Evolutionary conservation across 805 yeast genomes (phyloP).

Genomic region (Metschnikowia noctiluminum): DNA sequence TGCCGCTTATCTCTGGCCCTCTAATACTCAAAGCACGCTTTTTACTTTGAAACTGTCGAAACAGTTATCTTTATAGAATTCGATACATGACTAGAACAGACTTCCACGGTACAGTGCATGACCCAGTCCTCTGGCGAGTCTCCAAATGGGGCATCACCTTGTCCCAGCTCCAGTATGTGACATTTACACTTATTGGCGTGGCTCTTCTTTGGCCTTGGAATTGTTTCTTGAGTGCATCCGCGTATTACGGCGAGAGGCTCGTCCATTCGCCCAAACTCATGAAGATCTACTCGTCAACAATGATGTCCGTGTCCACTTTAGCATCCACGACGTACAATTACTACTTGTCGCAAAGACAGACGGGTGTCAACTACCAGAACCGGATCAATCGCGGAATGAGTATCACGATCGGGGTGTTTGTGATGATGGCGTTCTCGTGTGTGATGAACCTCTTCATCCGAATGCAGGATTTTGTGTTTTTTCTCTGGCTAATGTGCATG

Average conservation of each 20-base stretch:
- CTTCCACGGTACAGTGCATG: constrained; percentile 8
- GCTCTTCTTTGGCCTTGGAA: constrained; percentile 95
- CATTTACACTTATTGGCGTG: constrained; percentile 69
- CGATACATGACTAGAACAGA: no score
- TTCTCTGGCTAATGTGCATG: constrained; percentile 53
- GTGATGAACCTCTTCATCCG: constrained; percentile 31
- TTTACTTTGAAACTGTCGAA: no score
- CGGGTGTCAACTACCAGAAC: constrained; percentile 50
- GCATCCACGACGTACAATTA: constrained; percentile 59
- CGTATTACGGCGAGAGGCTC: constrained; percentile 68
- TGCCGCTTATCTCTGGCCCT: no score
- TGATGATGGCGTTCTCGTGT: constrained; percentile 53
- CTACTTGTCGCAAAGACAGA: constrained; percentile 63
- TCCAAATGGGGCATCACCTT: constrained; percentile 15
- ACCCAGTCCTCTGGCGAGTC: constrained; percentile 21
- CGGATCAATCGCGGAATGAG: constrained; percentile 61
- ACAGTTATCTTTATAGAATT: no score
- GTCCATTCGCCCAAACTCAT: constrained; percentile 47
- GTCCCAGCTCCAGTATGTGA: constrained; percentile 44
- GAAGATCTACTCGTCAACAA: constrained; percentile 67
- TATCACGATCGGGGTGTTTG: constrained; percentile 56
- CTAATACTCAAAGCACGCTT: no score
- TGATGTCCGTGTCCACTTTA: constrained; percentile 83
- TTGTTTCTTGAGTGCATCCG: constrained; percentile 80
- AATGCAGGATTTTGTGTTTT: constrained; percentile 43